Evolutionary conservation across 768 basidiomycete genomes (phyloP).

Genomic region (Boletus vinaceobasis): DNA sequence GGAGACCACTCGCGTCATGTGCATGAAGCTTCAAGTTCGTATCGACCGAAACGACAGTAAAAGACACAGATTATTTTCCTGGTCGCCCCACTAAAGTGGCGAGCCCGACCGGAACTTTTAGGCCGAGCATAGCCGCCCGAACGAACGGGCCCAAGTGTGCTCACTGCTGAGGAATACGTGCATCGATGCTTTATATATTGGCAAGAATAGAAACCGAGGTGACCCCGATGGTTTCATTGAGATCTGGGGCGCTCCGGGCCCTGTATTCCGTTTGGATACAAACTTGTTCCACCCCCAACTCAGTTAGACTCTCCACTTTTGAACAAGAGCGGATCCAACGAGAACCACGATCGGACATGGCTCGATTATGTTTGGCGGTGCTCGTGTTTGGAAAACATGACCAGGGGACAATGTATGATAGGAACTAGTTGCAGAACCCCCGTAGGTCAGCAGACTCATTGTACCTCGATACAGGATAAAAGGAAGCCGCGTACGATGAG

Average conservation of each 20-base stretch:
- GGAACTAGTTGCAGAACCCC: not conserved
- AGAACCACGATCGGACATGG: not conserved
- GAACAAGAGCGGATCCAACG: not conserved
- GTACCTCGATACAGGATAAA: not conserved
- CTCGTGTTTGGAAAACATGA: not conserved
- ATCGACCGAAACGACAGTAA: no score
- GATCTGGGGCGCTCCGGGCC: not conserved
- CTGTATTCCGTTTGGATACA: not conserved
- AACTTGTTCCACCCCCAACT: not conserved
- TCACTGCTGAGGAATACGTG: not conserved
- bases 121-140: constrained; percentile 4
- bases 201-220: not conserved
- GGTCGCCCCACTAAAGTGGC: constrained; percentile 26
- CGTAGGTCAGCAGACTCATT: not conserved
- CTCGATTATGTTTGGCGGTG: not conserved
- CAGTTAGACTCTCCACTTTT: not conserved
- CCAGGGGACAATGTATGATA: not conserved
- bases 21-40: no score
- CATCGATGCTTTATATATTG: not conserved
- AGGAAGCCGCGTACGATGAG: constrained; percentile 1
- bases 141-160: not conserved
- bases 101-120: constrained; percentile 5
- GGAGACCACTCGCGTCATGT: no score
- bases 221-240: not conserved
- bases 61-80: constrained; percentile 49